phyloP scores from a whole-genome alignment of 2,329 filamentous ascomycete genomes.

The Tricladium varicosporioides region DNA sequence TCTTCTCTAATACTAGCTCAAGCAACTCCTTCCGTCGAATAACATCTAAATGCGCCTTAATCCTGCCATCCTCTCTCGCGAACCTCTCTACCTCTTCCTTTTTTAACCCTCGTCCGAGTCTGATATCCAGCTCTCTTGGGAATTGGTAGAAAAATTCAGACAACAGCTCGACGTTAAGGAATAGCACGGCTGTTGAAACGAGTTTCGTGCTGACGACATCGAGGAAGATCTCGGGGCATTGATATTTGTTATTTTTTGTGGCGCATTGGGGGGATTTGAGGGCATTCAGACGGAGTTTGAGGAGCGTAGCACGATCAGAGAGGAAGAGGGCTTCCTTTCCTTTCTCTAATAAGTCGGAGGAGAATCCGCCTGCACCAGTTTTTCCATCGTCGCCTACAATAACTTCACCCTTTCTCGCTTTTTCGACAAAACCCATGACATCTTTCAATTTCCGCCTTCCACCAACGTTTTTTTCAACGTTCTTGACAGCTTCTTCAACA shows the following conservation, averaged over 20 bases:
- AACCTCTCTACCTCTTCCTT: conserved; percentile 84
- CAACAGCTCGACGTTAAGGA: conserved; percentile 94
- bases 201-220: conserved; percentile 95
- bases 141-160: conserved; percentile 99
- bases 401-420: conserved; percentile 81
- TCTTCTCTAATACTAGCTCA: conserved; percentile 91
- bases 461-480: conserved; percentile 74
- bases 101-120: conserved; percentile 77
- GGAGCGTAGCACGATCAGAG: conserved; percentile 82
- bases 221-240: conserved; percentile 97
- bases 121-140: conserved; percentile 83
- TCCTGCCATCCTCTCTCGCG: conserved; percentile 88
- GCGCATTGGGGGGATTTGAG: conserved; percentile 89
- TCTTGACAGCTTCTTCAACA: conserved; percentile 75
- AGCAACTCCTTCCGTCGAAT: conserved; percentile 89
- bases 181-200: conserved; percentile 90
- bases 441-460: conserved; percentile 83
- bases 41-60: conserved; percentile 84
- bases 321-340: conserved; percentile 93
- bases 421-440: conserved; percentile 88
- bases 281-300: conserved; percentile 85
- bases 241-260: conserved; percentile 83
- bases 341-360: conserved; percentile 76
- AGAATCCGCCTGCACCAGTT: conserved; percentile 91
- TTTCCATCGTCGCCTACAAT: conserved; percentile 78